Base-by-base conservation (phyloP, 768 basidiomycete genomes). In the Tylopilus rubrobrunneus region DNA sequence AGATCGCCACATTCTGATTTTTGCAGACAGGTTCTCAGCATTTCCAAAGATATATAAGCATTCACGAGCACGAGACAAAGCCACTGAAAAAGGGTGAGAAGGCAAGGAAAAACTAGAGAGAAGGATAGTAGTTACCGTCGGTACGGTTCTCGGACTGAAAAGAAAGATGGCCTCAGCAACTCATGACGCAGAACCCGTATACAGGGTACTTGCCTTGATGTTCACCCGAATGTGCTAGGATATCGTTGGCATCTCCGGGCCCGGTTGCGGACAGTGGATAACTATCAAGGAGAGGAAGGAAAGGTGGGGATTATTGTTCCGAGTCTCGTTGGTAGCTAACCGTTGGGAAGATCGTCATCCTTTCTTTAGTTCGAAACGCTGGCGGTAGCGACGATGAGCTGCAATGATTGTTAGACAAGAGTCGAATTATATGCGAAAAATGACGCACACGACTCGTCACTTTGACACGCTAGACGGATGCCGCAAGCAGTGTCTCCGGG, bases 31-130 rank as follows among this genome's bases (percentile, higher is more conserved):
- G 19, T 19, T 19, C 0, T 74, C 65, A 0, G 84, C 80, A 49
- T 89, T 88, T 25, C 89, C 89, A 5, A 91, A 68, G 31, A 92
- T 80, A 61, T 77, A 90, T 2, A 92, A 70, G 5, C 89, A 89
- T 55, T 91, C 81, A 47, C 81, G 78, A 4, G 89, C 88, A 21
- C 89, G 77, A 21, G 87, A 89, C 5, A 91, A 66, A 0, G 89
- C 86, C 40, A 90, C 89, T 76, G 56, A n/a, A 21, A 31, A 49
- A 53, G 8, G 47, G 57, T 34, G 9, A 52, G 19, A 19, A 19
- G 1, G 19, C 19, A 19, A 19, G 19, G 19, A 19, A 19, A 19
- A 19, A 19, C 19, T 15, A 17, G 5, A 11, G 5, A 11, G 21
- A 37, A 5, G 25, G 19, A 19, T 8, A 31, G 42, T 19, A n/a